A percentile compares a stretch with the other conserved stretches of the same genome.
Conservation (phyloP, 2,329 filamentous ascomycete genomes). For the Aspergillus calidoustus region DNA sequence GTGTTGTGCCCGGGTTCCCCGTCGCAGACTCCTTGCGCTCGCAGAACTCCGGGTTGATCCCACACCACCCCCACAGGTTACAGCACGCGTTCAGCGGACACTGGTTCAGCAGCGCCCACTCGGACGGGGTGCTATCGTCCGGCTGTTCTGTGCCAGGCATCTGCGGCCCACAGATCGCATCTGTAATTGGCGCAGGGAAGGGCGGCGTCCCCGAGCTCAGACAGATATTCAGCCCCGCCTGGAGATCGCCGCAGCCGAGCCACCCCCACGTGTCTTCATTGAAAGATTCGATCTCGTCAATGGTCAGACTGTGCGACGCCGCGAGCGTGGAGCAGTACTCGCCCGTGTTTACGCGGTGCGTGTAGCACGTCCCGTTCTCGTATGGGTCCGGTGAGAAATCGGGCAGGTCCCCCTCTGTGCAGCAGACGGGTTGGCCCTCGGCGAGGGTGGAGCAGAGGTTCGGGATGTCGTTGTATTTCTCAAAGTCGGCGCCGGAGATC, state of each 20-base stretch:
- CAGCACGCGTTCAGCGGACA: slow-evolving; percentile 52
- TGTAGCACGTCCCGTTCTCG: slow-evolving; percentile 44
- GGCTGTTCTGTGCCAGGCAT: slow-evolving; percentile 44
- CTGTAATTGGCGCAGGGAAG: slow-evolving; percentile 43
- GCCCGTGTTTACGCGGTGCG: slow-evolving; percentile 37
- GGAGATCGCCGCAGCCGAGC: slow-evolving; percentile 44
- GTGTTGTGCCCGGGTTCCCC: slow-evolving; percentile 43
- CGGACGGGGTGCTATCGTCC: slow-evolving; percentile 22
- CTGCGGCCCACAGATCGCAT: slow-evolving; percentile 52
- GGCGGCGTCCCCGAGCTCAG: slow-evolving; percentile 46
- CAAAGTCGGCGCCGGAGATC: not conserved
- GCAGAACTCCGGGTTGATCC: slow-evolving; percentile 52
- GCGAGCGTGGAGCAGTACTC: slow-evolving; percentile 40
- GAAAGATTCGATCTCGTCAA: slow-evolving; percentile 41
- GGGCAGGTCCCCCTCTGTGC: slow-evolving; percentile 21
- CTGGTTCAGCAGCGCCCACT: slow-evolving; percentile 48
- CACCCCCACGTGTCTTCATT: slow-evolving; percentile 52
- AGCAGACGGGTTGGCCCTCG: slow-evolving; percentile 34
- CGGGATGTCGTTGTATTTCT: not conserved
- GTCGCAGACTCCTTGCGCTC: slow-evolving; percentile 23
- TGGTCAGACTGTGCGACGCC: slow-evolving; percentile 38
- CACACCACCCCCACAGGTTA: slow-evolving; percentile 53
- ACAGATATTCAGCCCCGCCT: slow-evolving; percentile 41
- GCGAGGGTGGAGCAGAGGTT: slow-evolving; percentile 20
- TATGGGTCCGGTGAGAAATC: slow-evolving; percentile 40